Percentiles rank a stretch among this genome's conserved stretches.
Evolutionary conservation across 768 basidiomycete genomes (phyloP).

Genomic region (Tulasnella sp.): DNA sequence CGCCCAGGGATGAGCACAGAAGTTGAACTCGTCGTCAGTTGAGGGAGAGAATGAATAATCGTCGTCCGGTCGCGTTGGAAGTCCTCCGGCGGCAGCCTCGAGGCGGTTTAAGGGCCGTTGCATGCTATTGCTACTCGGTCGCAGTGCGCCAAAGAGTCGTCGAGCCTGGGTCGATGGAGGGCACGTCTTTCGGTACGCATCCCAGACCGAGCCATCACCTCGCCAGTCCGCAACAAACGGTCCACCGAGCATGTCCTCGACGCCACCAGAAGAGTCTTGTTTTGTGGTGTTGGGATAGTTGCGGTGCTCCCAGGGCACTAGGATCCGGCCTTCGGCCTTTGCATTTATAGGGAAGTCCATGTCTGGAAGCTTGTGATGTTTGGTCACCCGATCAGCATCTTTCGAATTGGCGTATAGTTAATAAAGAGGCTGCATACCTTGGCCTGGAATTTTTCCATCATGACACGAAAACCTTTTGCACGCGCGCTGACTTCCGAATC

Average conservation of each 20-base stretch:
- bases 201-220: conserved; percentile 81
- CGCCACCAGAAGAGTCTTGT: conserved; percentile 35
- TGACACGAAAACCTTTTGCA: conserved; percentile 62
- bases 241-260: conserved; percentile 48
- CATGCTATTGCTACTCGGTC: conserved; percentile 24
- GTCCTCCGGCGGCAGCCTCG: conserved; percentile 25
- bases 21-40: conserved; percentile 61
- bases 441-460: conserved; percentile 61
- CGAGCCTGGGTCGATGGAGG: conserved; percentile 67
- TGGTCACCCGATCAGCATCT: conserved; percentile 3
- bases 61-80: conserved; percentile 24
- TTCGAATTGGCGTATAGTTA: background rate
- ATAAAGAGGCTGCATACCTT: conserved; percentile 32
- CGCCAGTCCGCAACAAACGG: conserved; percentile 76
- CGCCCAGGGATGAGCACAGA: conserved; percentile 71
- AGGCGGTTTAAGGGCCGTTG: conserved; percentile 24
- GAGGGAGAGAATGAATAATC: conserved; percentile 55
- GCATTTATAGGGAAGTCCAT: conserved; percentile 93
- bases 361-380: conserved; percentile 63
- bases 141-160: conserved; percentile 68
- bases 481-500: conserved; percentile 66
- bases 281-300: conserved; percentile 57
- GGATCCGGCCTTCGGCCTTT: conserved; percentile 84
- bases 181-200: conserved; percentile 89
- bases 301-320: conserved; percentile 88